Conservation (phyloP, 257 asterid species). For the Forsythia viridissima region DNA sequence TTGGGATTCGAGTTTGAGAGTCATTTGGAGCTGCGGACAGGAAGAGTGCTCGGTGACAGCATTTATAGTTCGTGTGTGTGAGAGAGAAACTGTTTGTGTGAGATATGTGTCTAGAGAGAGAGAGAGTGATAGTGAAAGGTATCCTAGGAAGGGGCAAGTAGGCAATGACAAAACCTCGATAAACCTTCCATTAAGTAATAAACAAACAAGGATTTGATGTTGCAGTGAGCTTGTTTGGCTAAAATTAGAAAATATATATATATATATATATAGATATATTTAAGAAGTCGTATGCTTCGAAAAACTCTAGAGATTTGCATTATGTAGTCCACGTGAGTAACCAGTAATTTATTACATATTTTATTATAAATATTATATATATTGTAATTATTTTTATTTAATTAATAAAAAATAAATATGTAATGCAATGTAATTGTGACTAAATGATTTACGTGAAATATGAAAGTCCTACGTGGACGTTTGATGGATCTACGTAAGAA, state of each 20-base stretch:
- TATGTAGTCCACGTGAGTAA: not conserved
- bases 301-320: not conserved
- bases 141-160: conserved; percentile 44
- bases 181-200: conserved; percentile 42
- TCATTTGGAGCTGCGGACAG: conserved; percentile 36
- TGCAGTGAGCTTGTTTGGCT: not conserved
- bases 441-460: no score
- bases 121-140: conserved; percentile 12
- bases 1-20: conserved; percentile 50
- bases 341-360: not conserved
- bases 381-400: no score
- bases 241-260: no score
- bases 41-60: conserved; percentile 1
- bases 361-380: no score
- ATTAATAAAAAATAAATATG: no score
- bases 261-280: no score
- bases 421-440: no score
- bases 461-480: no score
- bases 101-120: conserved; percentile 10
- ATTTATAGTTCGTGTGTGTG: conserved; percentile 17
- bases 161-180: conserved; percentile 46
- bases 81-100: conserved; percentile 1
- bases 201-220: not conserved
- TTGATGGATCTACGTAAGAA: no score
- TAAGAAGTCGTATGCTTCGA: no score